Evolutionary conservation across 129 eudicot genomes (phyloP), one percentile per base, ranked within the genome.

Genomic region (Flaveria sonorensis): DNA sequence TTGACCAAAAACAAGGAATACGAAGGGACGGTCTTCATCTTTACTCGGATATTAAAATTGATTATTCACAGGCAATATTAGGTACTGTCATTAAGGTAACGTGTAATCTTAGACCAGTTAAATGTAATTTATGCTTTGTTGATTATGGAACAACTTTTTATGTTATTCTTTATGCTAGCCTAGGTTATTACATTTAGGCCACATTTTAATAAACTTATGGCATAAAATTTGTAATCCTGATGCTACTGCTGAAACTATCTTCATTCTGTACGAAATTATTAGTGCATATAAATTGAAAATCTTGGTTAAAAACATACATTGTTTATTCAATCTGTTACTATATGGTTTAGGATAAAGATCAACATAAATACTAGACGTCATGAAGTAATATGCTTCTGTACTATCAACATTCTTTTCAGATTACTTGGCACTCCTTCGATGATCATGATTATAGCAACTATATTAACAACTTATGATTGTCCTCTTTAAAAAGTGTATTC

Each of bases 11-110:
- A 72, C 68, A 63, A 42, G 99, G 97, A 70, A 91, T 91, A 77
- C 74, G 70, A 83, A 85, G 97, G 75, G 92, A 94, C 15, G 97
- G 97, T 59, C 88, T 85, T 73, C 60, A 94, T 83, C 90, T 94
- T 23, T 89, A 84, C 88, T 91, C 99, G 63, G 84, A 82, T 39
- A 79, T 94, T 73, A 84, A 43, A 61, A 79, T 94, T 72, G 96
- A 87, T 86, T 94, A 82, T 81, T 84, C 99, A 10, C 90, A 91
- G 73, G 99, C 99, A 84, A 94, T 94, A 72, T 71, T 94, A 73
- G 99, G 99, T 68, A 84, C 97, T 63, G 74, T 79, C 40, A 68
- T 87, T n/a, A 87, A 91, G 98, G 98, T 93, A 87, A 78, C 12
- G 6, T 23, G 57, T 50, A 47, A 52, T 62, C 45, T 63, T n/a